phyloP scores from a whole-genome alignment of 805 yeast species.

The Saccharomycopsis olivae region DNA sequence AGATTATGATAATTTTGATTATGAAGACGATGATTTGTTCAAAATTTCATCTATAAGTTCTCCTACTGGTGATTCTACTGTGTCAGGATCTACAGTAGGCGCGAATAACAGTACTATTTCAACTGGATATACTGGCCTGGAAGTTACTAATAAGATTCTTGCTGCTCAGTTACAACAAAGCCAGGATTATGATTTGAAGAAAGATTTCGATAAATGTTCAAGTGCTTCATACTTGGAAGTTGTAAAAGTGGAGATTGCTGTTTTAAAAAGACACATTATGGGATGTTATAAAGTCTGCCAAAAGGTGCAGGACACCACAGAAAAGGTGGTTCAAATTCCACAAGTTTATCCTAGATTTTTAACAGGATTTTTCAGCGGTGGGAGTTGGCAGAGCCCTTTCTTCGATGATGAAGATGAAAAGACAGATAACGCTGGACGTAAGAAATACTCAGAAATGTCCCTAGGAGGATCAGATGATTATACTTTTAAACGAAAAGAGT shows the following conservation, averaged over 20 bases:
- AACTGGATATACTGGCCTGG: not conserved
- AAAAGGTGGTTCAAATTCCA: conserved; percentile 31
- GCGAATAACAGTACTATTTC: not conserved
- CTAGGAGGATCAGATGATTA: too few relatives aligned
- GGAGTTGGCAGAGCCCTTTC: conserved; percentile 70
- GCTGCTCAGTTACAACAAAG: not conserved
- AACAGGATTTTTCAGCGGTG: conserved; percentile 58
- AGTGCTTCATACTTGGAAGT: conserved; percentile 25
- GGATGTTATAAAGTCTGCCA: conserved; percentile 9
- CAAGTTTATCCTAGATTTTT: conserved; percentile 63
- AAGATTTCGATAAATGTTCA: conserved; percentile 4
- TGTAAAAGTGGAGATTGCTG: conserved; percentile 30
- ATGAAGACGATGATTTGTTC: conserved; percentile 11
- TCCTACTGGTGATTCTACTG: too few relatives aligned
- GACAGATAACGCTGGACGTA: conserved; percentile 19
- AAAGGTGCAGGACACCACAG: conserved; percentile 1
- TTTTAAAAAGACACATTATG: conserved; percentile 23
- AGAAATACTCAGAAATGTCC: not conserved
- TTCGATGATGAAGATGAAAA: conserved; percentile 28
- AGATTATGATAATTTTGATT: conserved; percentile 1
- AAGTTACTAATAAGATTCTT: not conserved
- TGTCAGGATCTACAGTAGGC: not conserved
- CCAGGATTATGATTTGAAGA: conserved; percentile 6
- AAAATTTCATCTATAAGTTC: conserved; percentile 10
- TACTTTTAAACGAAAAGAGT: conserved; percentile 23